phyloP scores from a whole-genome alignment of 139 green algal species.

The Gonium pectorale region DNA sequence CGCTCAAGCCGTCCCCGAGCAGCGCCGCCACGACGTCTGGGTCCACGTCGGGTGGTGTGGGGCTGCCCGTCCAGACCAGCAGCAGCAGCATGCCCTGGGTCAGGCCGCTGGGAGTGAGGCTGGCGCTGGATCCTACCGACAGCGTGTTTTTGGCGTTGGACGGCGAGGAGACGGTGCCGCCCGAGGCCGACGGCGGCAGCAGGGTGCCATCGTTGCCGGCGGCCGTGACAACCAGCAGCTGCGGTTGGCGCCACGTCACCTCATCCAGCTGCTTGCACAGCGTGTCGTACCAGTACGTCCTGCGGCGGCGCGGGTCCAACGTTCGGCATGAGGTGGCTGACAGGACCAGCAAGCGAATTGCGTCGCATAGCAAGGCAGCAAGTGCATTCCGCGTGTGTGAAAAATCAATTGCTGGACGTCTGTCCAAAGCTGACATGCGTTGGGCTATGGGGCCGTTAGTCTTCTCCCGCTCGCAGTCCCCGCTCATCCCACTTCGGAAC shows the following conservation, averaged over 20 bases:
- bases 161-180: constrained; percentile 75
- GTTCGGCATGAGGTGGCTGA: too few relatives aligned
- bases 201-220: constrained; percentile 75
- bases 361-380: too few relatives aligned
- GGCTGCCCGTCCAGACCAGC: not conserved
- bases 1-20: not conserved
- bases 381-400: too few relatives aligned
- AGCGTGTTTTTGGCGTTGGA: constrained; percentile 88
- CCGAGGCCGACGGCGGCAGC: constrained; percentile 39
- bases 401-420: too few relatives aligned
- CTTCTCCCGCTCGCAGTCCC: too few relatives aligned
- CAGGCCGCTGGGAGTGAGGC: not conserved
- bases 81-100: not conserved
- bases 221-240: constrained; percentile 57
- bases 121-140: constrained; percentile 77
- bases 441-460: too few relatives aligned
- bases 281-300: constrained; percentile 18
- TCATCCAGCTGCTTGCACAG: constrained; percentile 22
- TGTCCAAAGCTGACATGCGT: too few relatives aligned
- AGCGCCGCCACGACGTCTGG: not conserved
- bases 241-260: constrained; percentile 15
- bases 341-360: too few relatives aligned
- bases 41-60: not conserved
- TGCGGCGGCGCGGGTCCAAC: not conserved
- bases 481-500: too few relatives aligned